Evolutionary conservation across 768 basidiomycete species (phyloP).

Genomic region (Tricholoma furcatifolium): DNA sequence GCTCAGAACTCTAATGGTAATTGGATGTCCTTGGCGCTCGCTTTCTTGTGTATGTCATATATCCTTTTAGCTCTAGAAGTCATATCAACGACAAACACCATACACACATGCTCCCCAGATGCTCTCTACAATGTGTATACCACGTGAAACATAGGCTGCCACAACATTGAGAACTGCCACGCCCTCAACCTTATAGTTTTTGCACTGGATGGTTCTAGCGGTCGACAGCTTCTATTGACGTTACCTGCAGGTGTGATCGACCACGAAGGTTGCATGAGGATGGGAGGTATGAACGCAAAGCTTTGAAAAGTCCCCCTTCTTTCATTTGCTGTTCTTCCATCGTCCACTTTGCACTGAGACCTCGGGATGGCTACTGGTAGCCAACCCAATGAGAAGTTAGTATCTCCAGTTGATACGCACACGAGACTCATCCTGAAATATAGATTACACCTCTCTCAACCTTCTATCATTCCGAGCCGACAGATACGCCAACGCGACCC

Average conservation of each 20-base stretch:
- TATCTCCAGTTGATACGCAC: not conserved
- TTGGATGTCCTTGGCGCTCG: too few relatives aligned
- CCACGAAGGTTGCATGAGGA: constrained; percentile 17
- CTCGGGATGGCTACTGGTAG: not conserved
- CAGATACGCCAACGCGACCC: too few relatives aligned
- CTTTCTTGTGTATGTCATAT: too few relatives aligned
- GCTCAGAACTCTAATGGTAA: too few relatives aligned
- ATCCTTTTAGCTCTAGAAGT: not conserved
- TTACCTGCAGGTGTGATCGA: not conserved
- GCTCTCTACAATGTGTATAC: constrained; percentile 7
- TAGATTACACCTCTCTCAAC: constrained; percentile 12
- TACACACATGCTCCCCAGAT: not conserved
- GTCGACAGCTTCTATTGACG: not conserved
- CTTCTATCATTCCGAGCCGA: constrained; percentile 2
- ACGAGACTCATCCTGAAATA: not conserved
- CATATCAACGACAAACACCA: not conserved
- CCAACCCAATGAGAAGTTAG: not conserved
- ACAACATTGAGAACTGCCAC: not conserved
- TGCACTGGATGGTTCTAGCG: not conserved
- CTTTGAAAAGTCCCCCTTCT: not conserved
- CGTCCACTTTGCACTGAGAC: not conserved
- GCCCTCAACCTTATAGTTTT: not conserved
- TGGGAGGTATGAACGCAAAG: constrained; percentile 5
- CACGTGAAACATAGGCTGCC: constrained; percentile 16
- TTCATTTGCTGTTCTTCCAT: not conserved